Base-by-base conservation (phyloP, 208 protist species). In the Leishmania martiniquensis region DNA sequence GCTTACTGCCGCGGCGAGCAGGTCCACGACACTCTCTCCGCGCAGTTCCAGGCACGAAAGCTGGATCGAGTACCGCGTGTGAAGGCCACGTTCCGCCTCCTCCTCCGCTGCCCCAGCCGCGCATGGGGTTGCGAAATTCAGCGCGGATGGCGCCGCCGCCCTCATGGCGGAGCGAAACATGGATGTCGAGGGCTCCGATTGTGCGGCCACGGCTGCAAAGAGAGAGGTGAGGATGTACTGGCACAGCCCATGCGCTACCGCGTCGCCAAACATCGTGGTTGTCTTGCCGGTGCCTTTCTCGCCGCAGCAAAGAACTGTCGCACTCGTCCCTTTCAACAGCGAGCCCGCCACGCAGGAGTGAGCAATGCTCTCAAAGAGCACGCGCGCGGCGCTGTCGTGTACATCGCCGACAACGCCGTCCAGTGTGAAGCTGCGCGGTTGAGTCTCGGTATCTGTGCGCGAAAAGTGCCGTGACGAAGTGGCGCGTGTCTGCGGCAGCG, bases 271-370 rank as follows among this genome's bases (percentile, higher is more conserved):
- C 49, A 95, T 62, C 3, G 93, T 97, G 75, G 90, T 93, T 3
- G 85, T 94, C 70, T 97, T 96, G n/a, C 93, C 95, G 0, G 91
- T 85, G 3, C 87, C 88, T 44, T 86, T 82, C 71, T 93, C 90
- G 0, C 96, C 95, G 68, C 88, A 95, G 73, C 88, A 94, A 49
- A 98, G 47, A 25, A 97, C 54, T 34, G 93, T 97, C 34, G 86
- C 92, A 47, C 85, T 93, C 20, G 81, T 83, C 72, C 76, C 88
- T 17, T 72, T 65, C 37, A 89, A 51, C 70, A 87, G 45, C 3
- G 69, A 76, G 22, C 75, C 85, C 4, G 66, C 72, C 57, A 86
- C 81, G 70, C 90, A 80, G 20, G 87, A 29, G 5, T 77, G 80
- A 3, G 82, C 69, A 3, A 74, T 80, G 32, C 72, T 63, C 17